Conservation (phyloP, 139 green algal species). For the Trebouxia sp. region DNA sequence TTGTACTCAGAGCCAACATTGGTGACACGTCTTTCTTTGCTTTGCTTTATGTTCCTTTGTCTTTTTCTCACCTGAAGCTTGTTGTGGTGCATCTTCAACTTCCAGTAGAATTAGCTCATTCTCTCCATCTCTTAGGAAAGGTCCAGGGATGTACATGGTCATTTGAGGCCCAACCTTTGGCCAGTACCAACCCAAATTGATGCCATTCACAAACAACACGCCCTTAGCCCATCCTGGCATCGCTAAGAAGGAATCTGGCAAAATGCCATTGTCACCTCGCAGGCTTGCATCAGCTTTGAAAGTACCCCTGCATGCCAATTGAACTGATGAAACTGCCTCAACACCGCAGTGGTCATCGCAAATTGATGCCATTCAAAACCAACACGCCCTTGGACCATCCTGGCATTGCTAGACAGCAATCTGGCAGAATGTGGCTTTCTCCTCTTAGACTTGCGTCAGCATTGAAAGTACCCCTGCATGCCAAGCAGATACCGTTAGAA, state of each 20-base stretch:
- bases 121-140: slow-evolving; percentile 41
- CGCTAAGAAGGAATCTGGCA: slow-evolving; percentile 54
- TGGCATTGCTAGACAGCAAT: slow-evolving; percentile 49
- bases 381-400: slow-evolving; percentile 56
- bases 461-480: slow-evolving; percentile 24
- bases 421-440: slow-evolving; percentile 32
- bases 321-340: not conserved
- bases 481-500: slow-evolving; percentile 38
- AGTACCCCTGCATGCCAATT: not conserved
- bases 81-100: slow-evolving; percentile 26
- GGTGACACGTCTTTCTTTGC: not conserved
- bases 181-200: slow-evolving; percentile 64
- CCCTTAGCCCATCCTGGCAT: slow-evolving; percentile 51
- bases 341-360: slow-evolving; percentile 39
- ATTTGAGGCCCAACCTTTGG: slow-evolving; percentile 46
- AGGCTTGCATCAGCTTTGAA: not conserved
- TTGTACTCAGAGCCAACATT: not conserved
- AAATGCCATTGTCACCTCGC: slow-evolving; percentile 18
- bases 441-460: not conserved
- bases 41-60: not conserved
- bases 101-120: slow-evolving; percentile 58
- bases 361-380: slow-evolving; percentile 61
- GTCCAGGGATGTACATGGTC: slow-evolving; percentile 54
- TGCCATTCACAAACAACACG: slow-evolving; percentile 60
- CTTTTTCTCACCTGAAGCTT: slow-evolving; percentile 2